Evolutionary conservation across 116 monocot genomes (phyloP).

Genomic region (Papilionanthe hybrid): DNA sequence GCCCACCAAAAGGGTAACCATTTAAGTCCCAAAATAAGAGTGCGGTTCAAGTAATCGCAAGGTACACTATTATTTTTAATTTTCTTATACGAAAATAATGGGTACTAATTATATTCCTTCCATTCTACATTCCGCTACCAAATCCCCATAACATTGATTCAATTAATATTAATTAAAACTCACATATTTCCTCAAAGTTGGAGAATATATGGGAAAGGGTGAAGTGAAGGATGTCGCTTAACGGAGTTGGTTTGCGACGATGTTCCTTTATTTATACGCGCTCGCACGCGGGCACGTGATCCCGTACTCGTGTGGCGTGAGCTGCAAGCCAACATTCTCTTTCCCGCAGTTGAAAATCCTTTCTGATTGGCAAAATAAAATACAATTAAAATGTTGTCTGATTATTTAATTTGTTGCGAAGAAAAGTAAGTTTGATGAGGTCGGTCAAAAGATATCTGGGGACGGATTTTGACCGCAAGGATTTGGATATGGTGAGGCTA

Average conservation of each 20-base stretch:
- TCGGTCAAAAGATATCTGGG: background rate
- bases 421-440: background rate
- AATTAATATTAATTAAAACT: background rate
- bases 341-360: background rate
- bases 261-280: slow-evolving; percentile 2
- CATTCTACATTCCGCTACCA: background rate
- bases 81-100: no score
- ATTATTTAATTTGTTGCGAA: background rate
- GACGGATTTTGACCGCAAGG: background rate
- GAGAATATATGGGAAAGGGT: background rate
- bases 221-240: slow-evolving; percentile 4
- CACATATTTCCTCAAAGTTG: background rate
- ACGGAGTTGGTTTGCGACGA: background rate
- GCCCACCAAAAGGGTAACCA: background rate
- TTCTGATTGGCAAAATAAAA: background rate
- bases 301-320: slow-evolving; percentile 8
- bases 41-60: background rate
- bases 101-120: background rate
- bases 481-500: background rate
- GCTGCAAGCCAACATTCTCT: slow-evolving; percentile 5
- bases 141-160: background rate
- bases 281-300: slow-evolving; percentile 9
- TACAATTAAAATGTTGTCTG: background rate
- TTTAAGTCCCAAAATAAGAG: background rate
- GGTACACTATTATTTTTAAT: no score